Base-by-base conservation (phyloP, 2,329 filamentous ascomycete genomes). In the Chalaropsis thielavioides region DNA sequence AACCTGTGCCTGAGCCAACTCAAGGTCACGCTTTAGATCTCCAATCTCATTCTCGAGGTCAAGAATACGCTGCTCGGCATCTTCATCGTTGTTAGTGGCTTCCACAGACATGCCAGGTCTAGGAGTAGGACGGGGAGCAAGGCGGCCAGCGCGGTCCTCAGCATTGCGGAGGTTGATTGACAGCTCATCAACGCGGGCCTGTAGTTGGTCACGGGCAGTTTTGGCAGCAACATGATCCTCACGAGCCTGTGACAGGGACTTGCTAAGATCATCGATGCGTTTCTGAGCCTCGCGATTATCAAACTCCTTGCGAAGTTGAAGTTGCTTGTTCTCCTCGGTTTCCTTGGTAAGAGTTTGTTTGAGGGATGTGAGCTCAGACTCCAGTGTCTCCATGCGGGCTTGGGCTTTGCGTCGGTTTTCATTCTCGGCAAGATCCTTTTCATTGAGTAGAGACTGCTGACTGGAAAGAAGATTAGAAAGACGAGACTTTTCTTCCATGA, bases 241-340 rank as follows among this genome's bases (percentile, higher is more conserved):
- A 56, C 92, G 89, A 62, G 87, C 84, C 67, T 90, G 84, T 69
- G 89, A 82, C 49, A 96, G 79, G 70, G 84, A 92, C 40, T 86
- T 80, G 68, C 92, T 87, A 58, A 99, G 82, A 71, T 97, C 92
- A 69, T 99, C 92, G 67, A 97, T 94, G 62, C 92, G 85, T 74
- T 91, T 94, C 73, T 96, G 90, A 62, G 83, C 86, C 73, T 97
- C 90, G 69, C 90, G 87, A 51, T 87, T 83, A 68, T 99, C 94
- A 68, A 89, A 96, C 71, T 97, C 92, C 71, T 95, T 91, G 66
- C 92, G 85, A 62, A 94, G 79, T 67, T 88, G 81, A 41, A 88
- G 78, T 73, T 95, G 92, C 79, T 92, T 95, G 69, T 81, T 83
- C 69, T 95, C 92, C 68, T 96, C 91, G 0, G 85, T 75, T 72